Evolutionary conservation across 257 asterid species (phyloP).

Genomic region (Capsicum baccatum): DNA sequence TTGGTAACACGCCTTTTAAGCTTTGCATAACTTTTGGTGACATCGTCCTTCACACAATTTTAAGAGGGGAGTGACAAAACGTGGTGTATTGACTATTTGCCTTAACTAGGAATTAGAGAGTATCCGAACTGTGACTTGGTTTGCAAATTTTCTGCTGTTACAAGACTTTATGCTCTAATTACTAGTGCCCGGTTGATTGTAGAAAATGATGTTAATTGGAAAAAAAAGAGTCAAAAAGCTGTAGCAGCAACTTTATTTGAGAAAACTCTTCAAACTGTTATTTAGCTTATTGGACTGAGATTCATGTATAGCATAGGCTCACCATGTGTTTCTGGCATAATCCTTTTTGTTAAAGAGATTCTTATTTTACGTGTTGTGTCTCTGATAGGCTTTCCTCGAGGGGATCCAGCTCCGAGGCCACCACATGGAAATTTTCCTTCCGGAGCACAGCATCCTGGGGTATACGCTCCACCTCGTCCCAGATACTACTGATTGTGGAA

Average conservation of each 20-base stretch:
- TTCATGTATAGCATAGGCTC: not conserved
- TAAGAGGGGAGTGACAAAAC: not conserved
- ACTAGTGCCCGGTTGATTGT: not conserved
- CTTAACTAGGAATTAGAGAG: not conserved
- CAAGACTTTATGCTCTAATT: not conserved
- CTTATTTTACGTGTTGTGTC: not conserved
- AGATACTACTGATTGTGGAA: conserved; percentile 27
- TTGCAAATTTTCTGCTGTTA: not conserved
- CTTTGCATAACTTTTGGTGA: not conserved
- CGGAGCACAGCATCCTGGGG: conserved; percentile 20
- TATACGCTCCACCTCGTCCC: conserved; percentile 14
- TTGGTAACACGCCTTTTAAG: not conserved
- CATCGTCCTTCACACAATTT: not conserved
- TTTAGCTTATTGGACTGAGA: not conserved
- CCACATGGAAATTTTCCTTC: conserved; percentile 28
- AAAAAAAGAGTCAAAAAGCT: not conserved
- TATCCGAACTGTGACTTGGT: not conserved
- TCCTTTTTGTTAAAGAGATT: not conserved
- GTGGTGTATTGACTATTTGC: not conserved
- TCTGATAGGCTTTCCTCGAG: conserved; percentile 24
- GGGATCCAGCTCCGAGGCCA: conserved; percentile 27
- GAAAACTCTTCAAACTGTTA: conserved; percentile 9
- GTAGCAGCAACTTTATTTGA: not conserved
- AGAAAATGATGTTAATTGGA: not conserved
- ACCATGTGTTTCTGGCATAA: not conserved